phyloP scores from a whole-genome alignment of 345 rosid genomes.

The Punica granatum region DNA sequence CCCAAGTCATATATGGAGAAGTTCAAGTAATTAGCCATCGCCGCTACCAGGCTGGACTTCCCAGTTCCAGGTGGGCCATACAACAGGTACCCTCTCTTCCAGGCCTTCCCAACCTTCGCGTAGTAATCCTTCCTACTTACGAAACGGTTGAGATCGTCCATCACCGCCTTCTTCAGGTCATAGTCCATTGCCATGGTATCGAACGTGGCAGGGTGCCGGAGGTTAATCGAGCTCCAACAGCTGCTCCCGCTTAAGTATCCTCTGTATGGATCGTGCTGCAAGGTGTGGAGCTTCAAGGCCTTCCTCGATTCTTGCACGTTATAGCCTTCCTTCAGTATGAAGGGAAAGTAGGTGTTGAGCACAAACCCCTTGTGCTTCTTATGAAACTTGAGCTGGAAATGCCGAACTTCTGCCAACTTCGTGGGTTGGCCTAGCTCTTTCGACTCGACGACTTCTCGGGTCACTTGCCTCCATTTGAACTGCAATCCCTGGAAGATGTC shows the following conservation, averaged over 20 bases:
- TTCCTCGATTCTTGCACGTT: constrained; percentile 10
- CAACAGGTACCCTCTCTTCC: constrained; percentile 20
- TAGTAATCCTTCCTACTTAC: constrained; percentile 14
- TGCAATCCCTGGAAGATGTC: constrained; percentile 7
- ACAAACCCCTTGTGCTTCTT: constrained; percentile 3
- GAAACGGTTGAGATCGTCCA: constrained; percentile 15
- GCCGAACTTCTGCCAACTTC: background rate
- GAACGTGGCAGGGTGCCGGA: constrained; percentile 10
- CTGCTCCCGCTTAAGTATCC: background rate
- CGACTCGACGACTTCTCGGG: background rate
- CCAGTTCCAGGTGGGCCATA: constrained; percentile 19
- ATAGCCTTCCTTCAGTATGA: constrained; percentile 8
- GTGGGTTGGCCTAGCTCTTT: background rate
- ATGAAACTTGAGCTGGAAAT: constrained; percentile 10
- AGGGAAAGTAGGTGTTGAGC: constrained; percentile 4
- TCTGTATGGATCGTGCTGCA: background rate
- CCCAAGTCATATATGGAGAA: constrained; percentile 13
- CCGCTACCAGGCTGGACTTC: constrained; percentile 21
- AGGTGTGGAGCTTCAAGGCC: constrained; percentile 8
- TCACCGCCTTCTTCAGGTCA: constrained; percentile 10
- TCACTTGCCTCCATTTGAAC: constrained; percentile 10
- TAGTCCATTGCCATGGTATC: constrained; percentile 15
- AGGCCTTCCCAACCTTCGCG: constrained; percentile 17
- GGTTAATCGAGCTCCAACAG: constrained; percentile 1
- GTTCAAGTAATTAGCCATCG: constrained; percentile 17